Conservation (phyloP, 768 basidiomycete genomes). For the Amanita molliuscula region DNA sequence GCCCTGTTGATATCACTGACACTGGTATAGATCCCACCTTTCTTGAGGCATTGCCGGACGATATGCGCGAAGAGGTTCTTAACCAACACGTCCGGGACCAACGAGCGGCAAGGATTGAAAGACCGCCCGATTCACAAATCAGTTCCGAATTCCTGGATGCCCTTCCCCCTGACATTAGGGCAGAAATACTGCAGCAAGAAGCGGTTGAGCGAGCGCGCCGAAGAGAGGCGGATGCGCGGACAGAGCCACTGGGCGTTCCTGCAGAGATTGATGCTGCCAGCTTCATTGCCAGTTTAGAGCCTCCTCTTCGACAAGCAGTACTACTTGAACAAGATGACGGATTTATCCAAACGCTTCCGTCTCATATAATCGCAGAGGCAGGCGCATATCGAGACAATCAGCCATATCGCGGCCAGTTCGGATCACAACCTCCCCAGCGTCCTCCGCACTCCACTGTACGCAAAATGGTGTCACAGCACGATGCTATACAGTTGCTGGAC, state of each 20-base stretch:
- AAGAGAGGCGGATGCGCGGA: conserved; percentile 25
- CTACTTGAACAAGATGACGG: conserved; percentile 83
- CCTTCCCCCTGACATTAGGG: conserved; percentile 90
- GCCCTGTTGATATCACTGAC: conserved; percentile 92
- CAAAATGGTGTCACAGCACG: conserved; percentile 54
- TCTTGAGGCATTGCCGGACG: conserved; percentile 94
- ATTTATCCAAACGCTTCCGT: conserved; percentile 71
- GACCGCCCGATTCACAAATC: conserved; percentile 78
- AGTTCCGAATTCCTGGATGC: conserved; percentile 95
- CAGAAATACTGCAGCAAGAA: conserved; percentile 95
- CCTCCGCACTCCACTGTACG: conserved; percentile 24
- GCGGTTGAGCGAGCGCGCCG: conserved; percentile 66
- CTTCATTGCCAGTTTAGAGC: conserved; percentile 89
- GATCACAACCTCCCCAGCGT: conserved; percentile 19
- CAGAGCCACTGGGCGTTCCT: conserved; percentile 40
- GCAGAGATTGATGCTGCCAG: conserved; percentile 82
- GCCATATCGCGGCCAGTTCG: conserved; percentile 21
- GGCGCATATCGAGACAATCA: conserved; percentile 56
- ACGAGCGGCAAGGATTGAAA: conserved; percentile 64
- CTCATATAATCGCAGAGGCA: conserved; percentile 81
- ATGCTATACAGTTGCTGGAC: conserved; percentile 90
- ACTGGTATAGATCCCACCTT: conserved; percentile 98
- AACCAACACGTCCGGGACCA: conserved; percentile 96
- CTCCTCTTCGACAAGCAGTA: conserved; percentile 82
- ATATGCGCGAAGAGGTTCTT: conserved; percentile 96